Evolutionary conservation across 2,329 filamentous ascomycete species (phyloP), one percentile per base, ranked within the genome.

Genomic region (Aspergillus hortae): DNA sequence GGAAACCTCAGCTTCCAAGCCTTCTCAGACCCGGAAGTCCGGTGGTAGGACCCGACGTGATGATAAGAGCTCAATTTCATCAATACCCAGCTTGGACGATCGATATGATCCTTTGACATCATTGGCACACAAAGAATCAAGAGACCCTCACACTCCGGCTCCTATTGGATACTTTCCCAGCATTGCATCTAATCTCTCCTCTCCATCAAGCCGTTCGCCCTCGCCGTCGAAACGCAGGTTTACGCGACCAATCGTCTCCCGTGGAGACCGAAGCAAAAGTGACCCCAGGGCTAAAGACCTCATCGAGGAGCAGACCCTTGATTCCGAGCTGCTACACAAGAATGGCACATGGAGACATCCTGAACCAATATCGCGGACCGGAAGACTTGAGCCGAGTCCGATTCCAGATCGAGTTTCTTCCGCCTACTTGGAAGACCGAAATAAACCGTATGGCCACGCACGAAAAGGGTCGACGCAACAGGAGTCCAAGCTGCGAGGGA

Each of bases 401-500:
- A 45, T 69, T 38, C 59, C 64, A 11, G 61, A 68, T 46, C 54
- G 58, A 35, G 51, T 61, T 17, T 59, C 61, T 15, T 58, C 61
- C n/a, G 47, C 52, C n/a, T 57, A 63, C 52, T 48, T 46, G 19
- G 62, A 68, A 30, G 64, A 65, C 14, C 59, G 53, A 47, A 30
- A 19, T 14, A 57, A 46, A 19, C 48, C 52, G 11, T 62, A 60
- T 19, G 49, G 55, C 17, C 63, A 59, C 48, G 55, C 58, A 17
- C 58, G 64, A 17, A 73, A 67, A 38, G 64, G 62, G 2, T 52
- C 56, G 3, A 49, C 59, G 42, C 51, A 77, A 67, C 59, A 74
- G 73, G 63, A 84, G 74, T 83, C 82, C 9, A 84, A 82, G 33
- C 77, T 90, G 7, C 83, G 86, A 40, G 84, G 87, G 6, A 86